Percentiles rank a stretch among this genome's conserved stretches.
Conservation (phyloP, 257 asterid genomes). For the Perilla frutescens region DNA sequence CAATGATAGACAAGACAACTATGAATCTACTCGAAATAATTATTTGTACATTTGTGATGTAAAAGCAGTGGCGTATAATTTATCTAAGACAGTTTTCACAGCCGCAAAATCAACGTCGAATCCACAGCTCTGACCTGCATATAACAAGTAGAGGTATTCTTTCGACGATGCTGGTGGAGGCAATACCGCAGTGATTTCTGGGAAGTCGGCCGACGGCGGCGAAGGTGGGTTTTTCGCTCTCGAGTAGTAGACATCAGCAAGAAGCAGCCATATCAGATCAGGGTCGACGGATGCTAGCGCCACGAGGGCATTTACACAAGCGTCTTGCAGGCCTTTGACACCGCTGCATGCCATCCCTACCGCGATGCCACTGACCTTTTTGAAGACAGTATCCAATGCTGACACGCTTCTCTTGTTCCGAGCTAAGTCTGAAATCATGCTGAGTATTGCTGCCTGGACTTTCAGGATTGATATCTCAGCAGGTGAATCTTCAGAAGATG, state of each 20-base stretch:
- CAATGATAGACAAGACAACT: neutral
- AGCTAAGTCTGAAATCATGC: conserved; percentile 72
- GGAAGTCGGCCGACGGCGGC: conserved; percentile 64
- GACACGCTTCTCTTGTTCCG: conserved; percentile 64
- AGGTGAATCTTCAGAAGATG: conserved; percentile 53
- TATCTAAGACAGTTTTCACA: conserved; percentile 62
- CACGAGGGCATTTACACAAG: conserved; percentile 67
- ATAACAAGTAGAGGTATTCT: conserved; percentile 67
- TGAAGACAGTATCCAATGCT: conserved; percentile 66
- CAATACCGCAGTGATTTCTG: conserved; percentile 55
- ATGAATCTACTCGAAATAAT: neutral
- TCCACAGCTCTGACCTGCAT: conserved; percentile 90
- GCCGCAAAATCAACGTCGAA: conserved; percentile 73
- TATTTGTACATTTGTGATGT: conserved; percentile 46
- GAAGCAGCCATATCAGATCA: conserved; percentile 90
- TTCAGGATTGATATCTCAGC: conserved; percentile 75
- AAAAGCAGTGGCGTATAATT: conserved; percentile 47
- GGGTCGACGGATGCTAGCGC: conserved; percentile 82
- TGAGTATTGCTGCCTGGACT: conserved; percentile 76
- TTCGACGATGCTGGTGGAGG: conserved; percentile 67
- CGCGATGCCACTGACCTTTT: conserved; percentile 78
- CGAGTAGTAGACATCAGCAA: conserved; percentile 90
- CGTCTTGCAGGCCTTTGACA: conserved; percentile 70
- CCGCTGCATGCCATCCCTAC: conserved; percentile 89
- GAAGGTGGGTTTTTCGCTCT: conserved; percentile 46